Evolutionary conservation across 2,329 filamentous ascomycete genomes (phyloP), one percentile per base, ranked within the genome.

Genomic region (Alternaria panax): DNA sequence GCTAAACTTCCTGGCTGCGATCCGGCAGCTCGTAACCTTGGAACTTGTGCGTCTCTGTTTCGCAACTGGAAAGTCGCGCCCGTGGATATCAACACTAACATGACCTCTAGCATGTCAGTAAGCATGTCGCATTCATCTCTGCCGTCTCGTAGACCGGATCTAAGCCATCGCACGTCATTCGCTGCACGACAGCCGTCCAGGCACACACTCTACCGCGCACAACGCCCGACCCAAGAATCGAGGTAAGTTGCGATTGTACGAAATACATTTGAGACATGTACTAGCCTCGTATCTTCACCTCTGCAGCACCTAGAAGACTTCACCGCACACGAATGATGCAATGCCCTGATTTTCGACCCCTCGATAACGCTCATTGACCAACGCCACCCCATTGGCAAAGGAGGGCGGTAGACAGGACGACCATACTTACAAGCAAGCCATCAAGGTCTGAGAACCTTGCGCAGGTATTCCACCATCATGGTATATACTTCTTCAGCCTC

Each of bases 231-330:
- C 34, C 43, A 34, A 38, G 40, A 50, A 48, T 56, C 36, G 72
- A 74, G n/a, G n/a, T n/a, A n/a, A n/a, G n/a, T n/a, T n/a, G n/a
- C n/a, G n/a, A n/a, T n/a, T n/a, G n/a, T n/a, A n/a, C n/a, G n/a
- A n/a, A n/a, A n/a, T n/a, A n/a, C n/a, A n/a, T n/a, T n/a, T n/a
- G n/a, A n/a, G n/a, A n/a, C n/a, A n/a, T n/a, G n/a, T n/a, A n/a
- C n/a, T n/a, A n/a, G n/a, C n/a, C n/a, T n/a, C n/a, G n/a, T n/a
- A n/a, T n/a, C n/a, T n/a, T n/a, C n/a, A n/a, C n/a, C n/a, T n/a
- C n/a, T n/a, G n/a, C n/a, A n/a, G 24, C 71, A 66, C 45, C 45
- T 72, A 8, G 64, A 71, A 56, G 71, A 73, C 59, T 68, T 73
- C 56, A 73, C 65, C 4, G 57, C 57, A 2, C 64, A 63, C 54